These are phyloP conservation scores for Cyphellophora attinorum DNA, from an alignment of 2,329 filamentous ascomycete species.

Conservation along the genomic window DNA sequence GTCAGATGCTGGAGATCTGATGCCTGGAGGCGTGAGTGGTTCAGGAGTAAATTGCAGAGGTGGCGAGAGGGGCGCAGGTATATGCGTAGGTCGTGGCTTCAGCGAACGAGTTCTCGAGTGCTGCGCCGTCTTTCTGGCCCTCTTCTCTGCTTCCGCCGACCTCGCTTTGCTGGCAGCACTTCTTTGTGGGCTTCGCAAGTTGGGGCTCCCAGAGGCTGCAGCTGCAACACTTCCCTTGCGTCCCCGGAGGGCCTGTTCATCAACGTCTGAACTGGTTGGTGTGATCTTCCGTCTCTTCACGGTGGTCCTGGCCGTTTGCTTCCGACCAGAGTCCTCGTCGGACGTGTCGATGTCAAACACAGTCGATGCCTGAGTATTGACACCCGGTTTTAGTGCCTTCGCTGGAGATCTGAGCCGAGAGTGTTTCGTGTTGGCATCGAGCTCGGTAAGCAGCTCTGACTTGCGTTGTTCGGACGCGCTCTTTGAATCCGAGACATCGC, in stretches of 20 bases:
- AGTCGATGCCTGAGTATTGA: slow-evolving; percentile 1
- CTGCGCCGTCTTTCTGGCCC: not conserved
- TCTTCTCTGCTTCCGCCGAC: not conserved
- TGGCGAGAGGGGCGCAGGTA: no score
- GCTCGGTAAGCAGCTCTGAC: not conserved
- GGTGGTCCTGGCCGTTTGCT: slow-evolving; percentile 11
- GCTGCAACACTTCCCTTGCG: not conserved
- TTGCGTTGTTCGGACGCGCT: not conserved
- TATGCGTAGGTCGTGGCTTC: no score
- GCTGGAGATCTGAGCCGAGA: not conserved
- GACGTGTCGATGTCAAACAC: slow-evolving; percentile 19
- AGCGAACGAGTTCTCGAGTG: no score
- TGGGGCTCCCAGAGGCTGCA: not conserved
- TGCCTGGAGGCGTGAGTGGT: not conserved
- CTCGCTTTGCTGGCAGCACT: not conserved
- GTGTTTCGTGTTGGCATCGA: not conserved
- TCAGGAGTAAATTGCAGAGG: not conserved
- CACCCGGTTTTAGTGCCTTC: not conserved
- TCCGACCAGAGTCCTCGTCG: slow-evolving; percentile 17
- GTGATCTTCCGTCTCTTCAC: not conserved
- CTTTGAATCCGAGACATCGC: not conserved
- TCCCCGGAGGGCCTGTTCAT: not conserved
- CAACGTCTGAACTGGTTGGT: not conserved
- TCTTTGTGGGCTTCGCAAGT: not conserved
- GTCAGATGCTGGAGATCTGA: not conserved